Evolutionary conservation across 352 stramenopile genomes (phyloP).

Genomic region (Pythium rishiriense): DNA sequence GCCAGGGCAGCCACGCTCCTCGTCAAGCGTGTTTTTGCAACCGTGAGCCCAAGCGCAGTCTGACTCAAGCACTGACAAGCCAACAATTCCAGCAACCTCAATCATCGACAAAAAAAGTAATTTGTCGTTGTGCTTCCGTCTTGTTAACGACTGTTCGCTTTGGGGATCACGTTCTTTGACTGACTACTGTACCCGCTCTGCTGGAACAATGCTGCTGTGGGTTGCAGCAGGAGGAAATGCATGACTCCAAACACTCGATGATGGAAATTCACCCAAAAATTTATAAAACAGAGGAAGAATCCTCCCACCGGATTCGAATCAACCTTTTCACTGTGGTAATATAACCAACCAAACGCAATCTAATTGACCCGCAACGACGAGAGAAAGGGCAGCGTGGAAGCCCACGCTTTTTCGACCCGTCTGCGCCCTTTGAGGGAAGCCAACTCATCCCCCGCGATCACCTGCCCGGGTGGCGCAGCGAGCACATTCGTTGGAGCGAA

Average conservation of each 20-base stretch:
- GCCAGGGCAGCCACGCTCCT: background rate
- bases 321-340: background rate
- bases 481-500: background rate
- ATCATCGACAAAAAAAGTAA: too few species aligned
- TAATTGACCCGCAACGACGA: conserved; percentile 1
- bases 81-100: too few species aligned
- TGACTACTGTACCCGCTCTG: too few species aligned
- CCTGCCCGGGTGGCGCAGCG: background rate
- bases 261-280: too few species aligned
- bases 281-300: background rate
- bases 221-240: too few species aligned
- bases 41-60: background rate
- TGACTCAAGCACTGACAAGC: background rate
- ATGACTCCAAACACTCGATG: too few species aligned
- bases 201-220: too few species aligned
- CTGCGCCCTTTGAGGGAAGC: background rate
- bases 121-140: too few species aligned
- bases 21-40: background rate
- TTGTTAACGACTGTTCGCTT: too few species aligned
- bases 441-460: conserved; percentile 9
- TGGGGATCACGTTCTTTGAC: too few species aligned
- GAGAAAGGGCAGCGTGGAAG: conserved; percentile 4
- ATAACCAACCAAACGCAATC: background rate
- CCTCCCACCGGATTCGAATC: too few species aligned
- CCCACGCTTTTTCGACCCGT: background rate